Evolutionary conservation across 1,139 yeast species (phyloP).

Genomic region (Ogataea hybrid): DNA sequence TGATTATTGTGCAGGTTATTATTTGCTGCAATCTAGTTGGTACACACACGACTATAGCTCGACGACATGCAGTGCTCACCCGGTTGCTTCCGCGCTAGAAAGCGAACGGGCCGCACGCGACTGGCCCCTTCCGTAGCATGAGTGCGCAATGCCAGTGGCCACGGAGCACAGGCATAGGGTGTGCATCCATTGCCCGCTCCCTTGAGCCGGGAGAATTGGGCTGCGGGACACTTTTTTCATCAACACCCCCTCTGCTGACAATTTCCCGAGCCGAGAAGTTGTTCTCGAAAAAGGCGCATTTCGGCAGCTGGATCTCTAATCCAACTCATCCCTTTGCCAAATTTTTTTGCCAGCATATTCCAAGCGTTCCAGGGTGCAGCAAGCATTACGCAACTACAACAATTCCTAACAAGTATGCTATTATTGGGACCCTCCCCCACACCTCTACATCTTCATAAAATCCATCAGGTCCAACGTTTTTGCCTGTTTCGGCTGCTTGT

Average conservation of each 20-base stretch:
- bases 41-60: conserved; percentile 3
- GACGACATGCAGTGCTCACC: conserved; percentile 3
- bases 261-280: conserved; percentile 4
- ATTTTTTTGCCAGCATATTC: conserved; percentile 3
- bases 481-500: conserved; percentile 17
- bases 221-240: too few relatives aligned
- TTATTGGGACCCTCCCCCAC: background rate
- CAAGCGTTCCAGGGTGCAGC: background rate
- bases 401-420: background rate
- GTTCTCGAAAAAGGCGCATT: conserved; percentile 8
- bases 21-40: conserved; percentile 1
- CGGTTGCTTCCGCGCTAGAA: conserved; percentile 8
- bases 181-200: background rate
- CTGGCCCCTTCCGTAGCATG: background rate
- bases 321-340: conserved; percentile 4
- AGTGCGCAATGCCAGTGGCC: background rate
- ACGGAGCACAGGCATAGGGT: background rate
- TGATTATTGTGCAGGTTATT: conserved; percentile 2
- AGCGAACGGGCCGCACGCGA: background rate
- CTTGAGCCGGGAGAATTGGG: background rate
- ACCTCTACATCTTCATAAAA: conserved; percentile 22
- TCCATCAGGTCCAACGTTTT: conserved; percentile 24
- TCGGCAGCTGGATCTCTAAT: conserved; percentile 5
- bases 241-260: background rate
- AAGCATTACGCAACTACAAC: background rate